Evolutionary conservation across 2,329 filamentous ascomycete species (phyloP).

Genomic region (Boeremia lycopersici): DNA sequence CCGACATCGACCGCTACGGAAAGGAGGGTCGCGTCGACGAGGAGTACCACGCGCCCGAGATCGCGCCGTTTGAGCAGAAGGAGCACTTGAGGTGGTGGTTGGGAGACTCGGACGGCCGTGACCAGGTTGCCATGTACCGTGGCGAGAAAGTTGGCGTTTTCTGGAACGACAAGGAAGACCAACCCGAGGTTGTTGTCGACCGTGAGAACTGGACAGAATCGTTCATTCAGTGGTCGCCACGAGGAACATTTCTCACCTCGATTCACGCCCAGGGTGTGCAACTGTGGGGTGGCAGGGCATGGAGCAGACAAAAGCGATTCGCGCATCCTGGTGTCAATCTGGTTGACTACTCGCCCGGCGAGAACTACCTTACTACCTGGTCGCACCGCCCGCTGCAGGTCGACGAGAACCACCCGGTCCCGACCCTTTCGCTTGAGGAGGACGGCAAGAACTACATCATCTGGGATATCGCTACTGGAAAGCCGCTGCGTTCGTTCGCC

Average conservation of each 20-base stretch:
- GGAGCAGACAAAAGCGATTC: constrained; percentile 90
- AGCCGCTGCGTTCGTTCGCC: constrained; percentile 90
- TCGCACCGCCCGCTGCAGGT: constrained; percentile 92
- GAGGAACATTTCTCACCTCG: constrained; percentile 91
- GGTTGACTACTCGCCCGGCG: constrained; percentile 90
- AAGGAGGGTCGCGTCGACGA: constrained; percentile 93
- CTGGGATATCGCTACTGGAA: constrained; percentile 91
- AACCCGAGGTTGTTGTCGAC: constrained; percentile 86
- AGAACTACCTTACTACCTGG: constrained; percentile 96
- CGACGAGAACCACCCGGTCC: constrained; percentile 83
- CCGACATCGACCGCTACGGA: constrained; percentile 95
- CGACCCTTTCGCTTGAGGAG: constrained; percentile 77
- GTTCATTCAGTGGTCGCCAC: constrained; percentile 97
- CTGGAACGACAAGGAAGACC: constrained; percentile 97
- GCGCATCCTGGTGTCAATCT: constrained; percentile 95
- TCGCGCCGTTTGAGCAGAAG: constrained; percentile 86
- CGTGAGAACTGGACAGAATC: constrained; percentile 97
- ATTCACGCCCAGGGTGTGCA: constrained; percentile 96
- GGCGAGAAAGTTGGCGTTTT: constrained; percentile 91
- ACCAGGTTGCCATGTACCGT: constrained; percentile 95
- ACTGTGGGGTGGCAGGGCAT: constrained; percentile 90
- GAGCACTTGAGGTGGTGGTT: constrained; percentile 96
- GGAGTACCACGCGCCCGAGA: constrained; percentile 79
- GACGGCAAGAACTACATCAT: constrained; percentile 99
- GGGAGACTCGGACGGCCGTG: constrained; percentile 83